Percentiles rank a stretch among this genome's conserved stretches.
Evolutionary conservation across 2,329 filamentous ascomycete genomes (phyloP).

Genomic region (Catunica adiposa): DNA sequence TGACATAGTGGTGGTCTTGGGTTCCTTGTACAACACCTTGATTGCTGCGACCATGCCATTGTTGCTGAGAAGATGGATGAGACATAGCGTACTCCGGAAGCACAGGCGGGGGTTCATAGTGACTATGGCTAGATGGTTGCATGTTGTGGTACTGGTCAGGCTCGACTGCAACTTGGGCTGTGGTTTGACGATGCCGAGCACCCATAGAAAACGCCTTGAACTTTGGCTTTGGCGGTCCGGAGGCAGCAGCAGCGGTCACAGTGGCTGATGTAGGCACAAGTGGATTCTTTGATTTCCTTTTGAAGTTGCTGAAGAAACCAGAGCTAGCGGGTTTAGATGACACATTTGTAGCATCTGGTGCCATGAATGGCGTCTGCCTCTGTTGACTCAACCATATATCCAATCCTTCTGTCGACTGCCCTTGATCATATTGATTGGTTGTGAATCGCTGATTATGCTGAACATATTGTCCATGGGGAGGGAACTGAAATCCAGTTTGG

Average conservation of each 20-base stretch:
- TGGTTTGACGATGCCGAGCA: not conserved
- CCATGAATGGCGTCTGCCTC: not conserved
- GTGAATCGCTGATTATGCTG: too few relatives aligned
- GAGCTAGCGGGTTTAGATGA: not conserved
- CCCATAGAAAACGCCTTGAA: conserved; percentile 1
- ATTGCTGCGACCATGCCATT: not conserved
- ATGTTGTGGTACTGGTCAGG: not conserved
- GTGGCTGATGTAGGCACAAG: not conserved
- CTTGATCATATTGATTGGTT: too few relatives aligned
- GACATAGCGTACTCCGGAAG: not conserved
- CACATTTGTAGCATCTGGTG: not conserved
- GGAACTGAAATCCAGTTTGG: too few relatives aligned
- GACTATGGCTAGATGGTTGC: not conserved
- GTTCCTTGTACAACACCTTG: not conserved
- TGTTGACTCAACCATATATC: not conserved
- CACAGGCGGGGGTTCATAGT: not conserved
- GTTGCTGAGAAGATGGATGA: not conserved
- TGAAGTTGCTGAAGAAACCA: not conserved
- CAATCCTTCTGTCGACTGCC: not conserved
- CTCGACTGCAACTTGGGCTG: not conserved
- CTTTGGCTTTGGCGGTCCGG: not conserved
- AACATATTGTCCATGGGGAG: too few relatives aligned
- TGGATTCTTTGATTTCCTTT: not conserved
- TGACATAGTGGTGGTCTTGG: not conserved
- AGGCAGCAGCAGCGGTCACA: not conserved